A percentile compares a stretch with the other conserved stretches of the same genome.
Conservation (phyloP, 2,329 filamentous ascomycete genomes). For the Aspergillus melleus region DNA sequence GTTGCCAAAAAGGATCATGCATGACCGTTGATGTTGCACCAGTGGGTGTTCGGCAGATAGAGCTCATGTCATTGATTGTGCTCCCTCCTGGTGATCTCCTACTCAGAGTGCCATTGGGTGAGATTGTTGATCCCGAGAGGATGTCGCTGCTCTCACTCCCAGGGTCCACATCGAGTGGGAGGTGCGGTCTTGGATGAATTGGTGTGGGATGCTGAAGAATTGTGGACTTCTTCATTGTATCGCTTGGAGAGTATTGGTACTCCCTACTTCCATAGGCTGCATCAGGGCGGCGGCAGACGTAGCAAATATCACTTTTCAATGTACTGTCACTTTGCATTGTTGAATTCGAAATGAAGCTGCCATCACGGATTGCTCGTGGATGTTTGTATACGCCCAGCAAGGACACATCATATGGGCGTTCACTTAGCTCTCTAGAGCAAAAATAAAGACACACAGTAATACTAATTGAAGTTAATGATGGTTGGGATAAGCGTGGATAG, state of each 20-base stretch:
- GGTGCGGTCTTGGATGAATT: constrained; percentile 30
- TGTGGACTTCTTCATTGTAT: constrained; percentile 26
- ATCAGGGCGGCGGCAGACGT: constrained; percentile 37
- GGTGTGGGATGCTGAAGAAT: constrained; percentile 35
- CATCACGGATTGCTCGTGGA: constrained; percentile 21
- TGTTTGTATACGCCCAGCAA: constrained; percentile 37
- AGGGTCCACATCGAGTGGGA: constrained; percentile 30
- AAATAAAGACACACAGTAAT: constrained; percentile 38
- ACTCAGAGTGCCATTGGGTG: constrained; percentile 22
- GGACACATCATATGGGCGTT: constrained; percentile 40
- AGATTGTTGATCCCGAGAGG: constrained; percentile 28
- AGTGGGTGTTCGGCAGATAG: constrained; percentile 35
- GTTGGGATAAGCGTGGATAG: background rate
- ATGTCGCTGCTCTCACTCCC: constrained; percentile 31
- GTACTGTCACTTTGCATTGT: constrained; percentile 39
- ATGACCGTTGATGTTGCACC: constrained; percentile 24
- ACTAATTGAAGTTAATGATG: constrained; percentile 19
- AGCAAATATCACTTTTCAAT: constrained; percentile 39
- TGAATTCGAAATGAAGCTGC: constrained; percentile 33
- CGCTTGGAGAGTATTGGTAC: constrained; percentile 22
- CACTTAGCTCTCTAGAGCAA: constrained; percentile 38
- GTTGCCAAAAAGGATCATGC: constrained; percentile 17
- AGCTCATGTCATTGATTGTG: constrained; percentile 20
- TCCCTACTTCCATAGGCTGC: constrained; percentile 27
- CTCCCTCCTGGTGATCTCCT: constrained; percentile 19